Percentiles rank a stretch among this genome's conserved stretches.
phyloP scores from a whole-genome alignment of 2,329 filamentous ascomycete species.

The Alternaria burnsii region DNA sequence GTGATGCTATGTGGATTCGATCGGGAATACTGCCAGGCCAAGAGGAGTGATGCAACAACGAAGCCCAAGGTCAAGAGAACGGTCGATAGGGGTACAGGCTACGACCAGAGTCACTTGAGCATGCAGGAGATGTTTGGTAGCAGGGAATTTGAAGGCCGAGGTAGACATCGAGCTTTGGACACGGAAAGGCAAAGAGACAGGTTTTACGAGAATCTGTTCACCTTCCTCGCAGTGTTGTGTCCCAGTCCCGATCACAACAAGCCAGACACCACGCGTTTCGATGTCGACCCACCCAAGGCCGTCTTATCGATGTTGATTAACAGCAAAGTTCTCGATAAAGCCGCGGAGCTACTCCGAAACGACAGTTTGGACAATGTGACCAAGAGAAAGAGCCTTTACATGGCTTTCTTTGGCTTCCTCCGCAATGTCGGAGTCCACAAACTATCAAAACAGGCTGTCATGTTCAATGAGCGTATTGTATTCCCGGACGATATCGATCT shows the following conservation, averaged over 20 bases:
- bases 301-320: constrained; percentile 44
- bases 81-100: neutral
- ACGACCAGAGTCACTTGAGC: neutral
- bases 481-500: constrained; percentile 49
- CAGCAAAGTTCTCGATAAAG: constrained; percentile 46
- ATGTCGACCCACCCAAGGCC: constrained; percentile 35
- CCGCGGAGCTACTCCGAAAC: constrained; percentile 51
- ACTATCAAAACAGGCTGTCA: constrained; percentile 32
- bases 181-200: neutral
- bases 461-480: constrained; percentile 45
- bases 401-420: constrained; percentile 52
- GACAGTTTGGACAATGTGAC: constrained; percentile 51
- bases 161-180: neutral
- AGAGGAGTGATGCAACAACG: constrained; percentile 11
- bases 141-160: neutral
- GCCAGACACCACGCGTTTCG: constrained; percentile 18
- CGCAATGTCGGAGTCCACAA: constrained; percentile 43
- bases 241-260: constrained; percentile 10
- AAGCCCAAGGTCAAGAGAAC: neutral
- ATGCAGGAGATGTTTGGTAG: neutral
- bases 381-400: constrained; percentile 46
- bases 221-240: constrained; percentile 29
- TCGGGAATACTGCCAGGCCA: constrained; percentile 24
- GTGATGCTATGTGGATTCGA: constrained; percentile 47
- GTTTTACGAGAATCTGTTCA: constrained; percentile 8